Evolutionary conservation across 2,329 filamentous ascomycete species (phyloP), one percentile per base, ranked within the genome.

Genomic region (Polytolypa hystricis): DNA sequence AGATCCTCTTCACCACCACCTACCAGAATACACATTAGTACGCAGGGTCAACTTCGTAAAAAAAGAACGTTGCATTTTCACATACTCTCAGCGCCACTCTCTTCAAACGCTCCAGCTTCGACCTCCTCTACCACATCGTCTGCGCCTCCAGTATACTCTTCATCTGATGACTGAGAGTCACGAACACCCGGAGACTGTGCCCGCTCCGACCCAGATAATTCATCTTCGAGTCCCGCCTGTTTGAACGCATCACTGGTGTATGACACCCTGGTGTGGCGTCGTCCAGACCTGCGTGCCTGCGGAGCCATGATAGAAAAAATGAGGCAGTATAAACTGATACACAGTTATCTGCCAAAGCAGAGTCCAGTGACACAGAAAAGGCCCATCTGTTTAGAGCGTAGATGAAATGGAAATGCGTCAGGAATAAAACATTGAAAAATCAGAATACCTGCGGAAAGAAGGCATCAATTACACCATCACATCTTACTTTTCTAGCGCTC

Each of bases 231-330:
- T 3, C 54, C 57, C 18, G 51, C 50, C 3, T 44, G 41, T 38
- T 54, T 49, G 34, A 62, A 58, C 10, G 54, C 49, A 42, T 64
- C 61, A 32, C 52, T 41, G 14, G 51, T 50, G 38, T 62, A 62
- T 26, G 51, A 49, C 37, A 37, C 51, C n/a, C 49, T 40, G 18
- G 53, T 49, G 32, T 47, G 48, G n/a, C 47, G 40, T 41, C 60
- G 60, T 30, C 43, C 49, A 14, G 58, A 60, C 41, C 58, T 55
- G 45, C 58, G 56, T 15, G 48, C 40, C 19, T 45, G 37, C 37
- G 51, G 32, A 27, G 23, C 30, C 28, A 39, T 39, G 31, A 32
- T 35, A 19, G 23, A 30, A 18, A 36, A 41, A 21, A n/a, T n/a
- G n/a, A n/a, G n/a, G n/a, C n/a, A n/a, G n/a, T n/a, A n/a, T n/a